Base-by-base conservation (phyloP, 139 green algal species). In the Chlamydomonas incerta region DNA sequence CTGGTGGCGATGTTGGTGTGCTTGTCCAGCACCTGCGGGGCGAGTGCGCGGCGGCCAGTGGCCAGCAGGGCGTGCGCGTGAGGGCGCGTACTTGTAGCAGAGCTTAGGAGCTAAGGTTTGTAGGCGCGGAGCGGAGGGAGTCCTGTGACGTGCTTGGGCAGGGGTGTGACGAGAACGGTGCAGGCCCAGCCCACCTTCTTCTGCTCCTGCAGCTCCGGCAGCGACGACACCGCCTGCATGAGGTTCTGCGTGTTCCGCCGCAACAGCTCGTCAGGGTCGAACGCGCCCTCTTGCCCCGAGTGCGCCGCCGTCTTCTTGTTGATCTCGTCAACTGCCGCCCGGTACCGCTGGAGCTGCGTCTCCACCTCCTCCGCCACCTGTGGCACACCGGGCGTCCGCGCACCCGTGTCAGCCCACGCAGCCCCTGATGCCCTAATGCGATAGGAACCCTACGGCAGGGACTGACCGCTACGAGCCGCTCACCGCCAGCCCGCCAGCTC, bases 1-100 rank as follows among this genome's bases (percentile, higher is more conserved):
- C 90, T 76, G 21, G 95, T 98, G 29, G 95, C 95, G 70, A 99
- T 93, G 93, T 98, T 99, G 83, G 97, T 99, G 95, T 99, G 98
- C 94, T 99, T 99, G 93, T 99, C 98, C 52, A 99, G 96, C 46
- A 95, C 89, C 71, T 95, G 91, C 85, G 17, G 26, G 68, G 34
- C 15, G 20, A 15, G 34, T 13, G 21, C 10, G 18, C 8, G n/a
- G n/a, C n/a, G n/a, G n/a, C n/a, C n/a, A n/a, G n/a, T n/a, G n/a
- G n/a, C n/a, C n/a, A n/a, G n/a, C n/a, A n/a, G n/a, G n/a, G n/a
- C n/a, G n/a, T n/a, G n/a, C n/a, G n/a, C n/a, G n/a, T n/a, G n/a
- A n/a, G n/a, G n/a, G n/a, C n/a, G n/a, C n/a, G n/a, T n/a, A n/a
- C n/a, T n/a, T n/a, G n/a, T n/a, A n/a, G n/a, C n/a, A n/a, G n/a